These are phyloP conservation scores for Podospora pseudocomata DNA, from an alignment of 495 filamentous ascomycete genomes.

Conservation along the genomic window DNA sequence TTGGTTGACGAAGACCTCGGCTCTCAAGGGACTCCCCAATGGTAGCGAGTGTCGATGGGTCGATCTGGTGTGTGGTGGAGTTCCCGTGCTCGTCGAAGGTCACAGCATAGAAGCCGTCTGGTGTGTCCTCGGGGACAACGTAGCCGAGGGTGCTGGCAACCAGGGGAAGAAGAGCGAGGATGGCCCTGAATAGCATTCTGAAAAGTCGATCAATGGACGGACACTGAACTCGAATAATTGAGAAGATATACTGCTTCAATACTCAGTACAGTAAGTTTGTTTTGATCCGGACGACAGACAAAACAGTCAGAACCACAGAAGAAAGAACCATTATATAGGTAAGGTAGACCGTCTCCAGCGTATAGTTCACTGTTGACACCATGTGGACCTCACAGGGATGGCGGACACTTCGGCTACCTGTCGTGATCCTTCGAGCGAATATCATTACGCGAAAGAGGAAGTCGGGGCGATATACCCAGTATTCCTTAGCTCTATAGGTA, in stretches of 20 bases:
- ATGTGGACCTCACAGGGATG: too few species aligned
- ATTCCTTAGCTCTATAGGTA: too few species aligned
- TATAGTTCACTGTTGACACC: too few species aligned
- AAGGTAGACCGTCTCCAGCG: too few species aligned
- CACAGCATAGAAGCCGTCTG: background rate
- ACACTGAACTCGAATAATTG: too few species aligned
- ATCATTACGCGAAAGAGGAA: too few species aligned
- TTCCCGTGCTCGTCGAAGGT: background rate
- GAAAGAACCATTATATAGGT: background rate
- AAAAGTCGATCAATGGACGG: background rate
- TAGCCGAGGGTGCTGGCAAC: background rate
- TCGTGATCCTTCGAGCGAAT: too few species aligned
- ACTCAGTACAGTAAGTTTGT: background rate
- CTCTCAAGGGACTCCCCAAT: background rate
- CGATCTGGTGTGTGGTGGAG: background rate
- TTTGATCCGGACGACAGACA: background rate
- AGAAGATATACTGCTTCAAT: background rate
- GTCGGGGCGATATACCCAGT: too few species aligned
- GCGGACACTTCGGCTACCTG: too few species aligned
- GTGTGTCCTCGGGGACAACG: background rate
- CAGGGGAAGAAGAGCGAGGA: background rate
- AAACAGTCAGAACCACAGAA: background rate
- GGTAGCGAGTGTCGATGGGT: background rate
- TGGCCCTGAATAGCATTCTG: background rate
- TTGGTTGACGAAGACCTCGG: background rate